Base-by-base conservation (phyloP, 2,329 filamentous ascomycete genomes). In the Aspergillus calidoustus region DNA sequence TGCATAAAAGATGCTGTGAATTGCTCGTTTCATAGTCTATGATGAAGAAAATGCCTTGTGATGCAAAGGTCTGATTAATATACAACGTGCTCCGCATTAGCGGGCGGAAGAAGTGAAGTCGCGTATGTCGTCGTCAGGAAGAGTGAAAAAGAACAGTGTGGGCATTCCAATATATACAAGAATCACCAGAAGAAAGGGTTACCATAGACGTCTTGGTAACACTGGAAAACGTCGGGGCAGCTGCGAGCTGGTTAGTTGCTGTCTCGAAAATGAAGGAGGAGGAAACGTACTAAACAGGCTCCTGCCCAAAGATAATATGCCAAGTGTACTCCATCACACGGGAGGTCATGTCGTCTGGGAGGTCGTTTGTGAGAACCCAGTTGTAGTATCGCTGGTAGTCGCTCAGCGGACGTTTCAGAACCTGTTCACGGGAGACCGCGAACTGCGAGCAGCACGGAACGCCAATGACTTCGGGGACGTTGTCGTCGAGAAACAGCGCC, bases 201-300 rank as follows among this genome's bases (percentile, higher is more conserved):
- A 2, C 87, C 87, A 66, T 86, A 90, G 31, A 85, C 80, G 34
- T 86, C 82, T 74, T 87, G 89, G 72, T 89, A 89, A 71, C 87
- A 89, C 13, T 84, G 81, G 50, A 79, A 74, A 3, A 84, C 83
- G 23, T 79, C 76, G 1, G 87, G 87, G 67, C 87, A 90, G 64
- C 86, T 82, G 3, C 85, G 46, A 25, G 43, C 8, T 6, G n/a
- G 50, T 65, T 65, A 64, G 54, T 54, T 19, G 28, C 1, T 1
- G 17, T 15, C 17, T 8, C 30, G 19, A 17, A 22, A 9, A 30
- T 19, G 43, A n/a, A 23, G 28, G 43, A n/a, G 4, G 17, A 17
- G 25, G 15, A 38, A 38, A 63, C 65, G n/a, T 60, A 64, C 58
- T 60, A 69, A 15, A 69, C 67, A 7, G 67, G 53, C 17, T 69